Conservation (phyloP, 371 early-diverging fungal species). For the Mortierella sp. region DNA sequence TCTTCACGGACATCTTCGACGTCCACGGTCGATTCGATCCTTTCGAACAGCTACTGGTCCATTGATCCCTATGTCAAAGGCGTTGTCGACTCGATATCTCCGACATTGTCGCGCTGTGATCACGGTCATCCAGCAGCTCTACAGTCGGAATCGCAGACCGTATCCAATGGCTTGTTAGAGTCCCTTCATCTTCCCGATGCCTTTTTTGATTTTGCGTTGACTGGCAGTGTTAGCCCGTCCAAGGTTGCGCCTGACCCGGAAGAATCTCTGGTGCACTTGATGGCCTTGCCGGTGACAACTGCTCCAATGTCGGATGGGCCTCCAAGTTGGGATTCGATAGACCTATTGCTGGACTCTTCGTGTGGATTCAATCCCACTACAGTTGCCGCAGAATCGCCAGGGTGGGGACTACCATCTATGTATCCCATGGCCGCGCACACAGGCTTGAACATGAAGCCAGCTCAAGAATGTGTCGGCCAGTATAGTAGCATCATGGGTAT, state of each 20-base stretch:
- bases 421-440: not conserved
- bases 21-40: conserved; percentile 1
- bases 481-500: not conserved
- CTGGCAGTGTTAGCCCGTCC: too few species aligned
- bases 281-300: not conserved
- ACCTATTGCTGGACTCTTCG: not conserved
- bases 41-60: not conserved
- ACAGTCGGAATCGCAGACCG: not conserved
- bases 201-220: not conserved
- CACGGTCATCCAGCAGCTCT: not conserved
- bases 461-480: too few species aligned
- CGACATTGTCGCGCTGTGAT: not conserved
- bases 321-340: not conserved
- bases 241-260: not conserved
- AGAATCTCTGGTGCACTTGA: not conserved
- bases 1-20: conserved; percentile 5
- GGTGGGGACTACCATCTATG: not conserved
- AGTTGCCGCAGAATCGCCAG: not conserved
- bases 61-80: not conserved
- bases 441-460: too few species aligned
- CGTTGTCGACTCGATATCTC: not conserved
- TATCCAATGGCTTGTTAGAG: not conserved
- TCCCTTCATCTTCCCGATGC: not conserved
- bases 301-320: not conserved
- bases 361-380: not conserved